Evolutionary conservation across 2,329 filamentous ascomycete species (phyloP).

Genomic region (Pseudogymnoascus sp.): DNA sequence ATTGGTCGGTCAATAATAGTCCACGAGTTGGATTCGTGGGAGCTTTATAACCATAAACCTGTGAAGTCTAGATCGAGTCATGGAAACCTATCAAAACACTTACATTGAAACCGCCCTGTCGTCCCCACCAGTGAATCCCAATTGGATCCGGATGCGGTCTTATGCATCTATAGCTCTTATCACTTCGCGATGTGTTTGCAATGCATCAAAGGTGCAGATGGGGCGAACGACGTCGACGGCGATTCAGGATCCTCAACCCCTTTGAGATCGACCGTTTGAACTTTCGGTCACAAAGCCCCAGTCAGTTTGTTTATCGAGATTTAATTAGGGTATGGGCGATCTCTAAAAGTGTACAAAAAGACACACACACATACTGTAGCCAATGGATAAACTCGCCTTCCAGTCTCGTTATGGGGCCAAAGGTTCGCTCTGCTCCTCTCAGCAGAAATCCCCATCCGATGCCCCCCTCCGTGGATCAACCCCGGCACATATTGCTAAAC

Average conservation of each 20-base stretch:
- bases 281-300: neutral
- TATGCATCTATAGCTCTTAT: neutral
- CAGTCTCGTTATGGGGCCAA: neutral
- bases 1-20: neutral
- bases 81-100: neutral
- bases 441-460: neutral
- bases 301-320: slow-evolving; percentile 7
- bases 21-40: neutral
- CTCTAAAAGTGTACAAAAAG: slow-evolving; percentile 8
- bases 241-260: neutral
- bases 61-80: neutral
- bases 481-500: neutral
- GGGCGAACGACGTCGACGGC: neutral
- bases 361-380: slow-evolving; percentile 4
- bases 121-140: neutral
- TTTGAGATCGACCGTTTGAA: neutral
- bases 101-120: neutral
- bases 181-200: neutral
- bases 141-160: neutral
- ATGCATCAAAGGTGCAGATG: slow-evolving; percentile 2
- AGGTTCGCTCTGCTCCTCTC: neutral
- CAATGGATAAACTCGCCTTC: slow-evolving; percentile 6
- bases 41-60: neutral
- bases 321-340: slow-evolving; percentile 6
- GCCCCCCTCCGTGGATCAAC: neutral